Evolutionary conservation across 352 stramenopile species (phyloP).

Genomic region (Globisporangium viniferum): DNA sequence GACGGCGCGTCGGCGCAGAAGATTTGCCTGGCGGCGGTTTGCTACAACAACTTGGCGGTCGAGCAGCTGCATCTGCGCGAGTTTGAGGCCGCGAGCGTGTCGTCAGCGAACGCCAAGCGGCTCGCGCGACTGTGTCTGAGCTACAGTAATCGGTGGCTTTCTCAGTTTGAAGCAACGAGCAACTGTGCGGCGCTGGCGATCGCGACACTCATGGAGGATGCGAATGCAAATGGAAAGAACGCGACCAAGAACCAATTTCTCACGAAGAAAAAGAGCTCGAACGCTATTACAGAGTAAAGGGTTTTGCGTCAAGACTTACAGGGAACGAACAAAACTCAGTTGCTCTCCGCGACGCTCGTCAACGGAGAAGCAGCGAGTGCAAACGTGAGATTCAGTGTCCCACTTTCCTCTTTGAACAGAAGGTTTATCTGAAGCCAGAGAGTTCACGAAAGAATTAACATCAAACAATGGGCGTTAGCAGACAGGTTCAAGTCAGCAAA

Average conservation of each 20-base stretch:
- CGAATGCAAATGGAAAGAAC: slow-evolving; percentile 20
- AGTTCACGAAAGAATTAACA: slow-evolving; percentile 1
- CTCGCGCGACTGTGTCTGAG: slow-evolving; percentile 89
- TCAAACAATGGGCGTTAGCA: background rate
- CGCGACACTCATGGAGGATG: slow-evolving; percentile 66
- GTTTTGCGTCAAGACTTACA: background rate
- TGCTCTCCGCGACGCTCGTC: background rate
- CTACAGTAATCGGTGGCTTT: slow-evolving; percentile 90
- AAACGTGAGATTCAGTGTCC: background rate
- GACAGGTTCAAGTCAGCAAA: background rate
- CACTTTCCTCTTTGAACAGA: slow-evolving; percentile 37
- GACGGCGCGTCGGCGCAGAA: slow-evolving; percentile 77
- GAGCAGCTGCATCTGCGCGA: slow-evolving; percentile 86
- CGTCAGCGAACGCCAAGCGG: slow-evolving; percentile 82
- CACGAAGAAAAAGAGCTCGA: background rate
- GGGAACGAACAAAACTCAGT: background rate
- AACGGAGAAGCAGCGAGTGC: background rate
- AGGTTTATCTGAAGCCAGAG: slow-evolving; percentile 16
- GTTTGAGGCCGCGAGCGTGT: slow-evolving; percentile 72
- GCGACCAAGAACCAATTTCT: background rate
- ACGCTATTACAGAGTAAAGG: background rate
- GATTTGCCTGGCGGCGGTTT: slow-evolving; percentile 86
- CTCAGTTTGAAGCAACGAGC: slow-evolving; percentile 87
- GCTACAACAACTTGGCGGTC: slow-evolving; percentile 92
- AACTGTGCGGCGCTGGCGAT: slow-evolving; percentile 64